Evolutionary conservation across 106 monocot species (phyloP), one percentile per base, ranked within the genome.

Genomic region (Platanthera guangdongensis): DNA sequence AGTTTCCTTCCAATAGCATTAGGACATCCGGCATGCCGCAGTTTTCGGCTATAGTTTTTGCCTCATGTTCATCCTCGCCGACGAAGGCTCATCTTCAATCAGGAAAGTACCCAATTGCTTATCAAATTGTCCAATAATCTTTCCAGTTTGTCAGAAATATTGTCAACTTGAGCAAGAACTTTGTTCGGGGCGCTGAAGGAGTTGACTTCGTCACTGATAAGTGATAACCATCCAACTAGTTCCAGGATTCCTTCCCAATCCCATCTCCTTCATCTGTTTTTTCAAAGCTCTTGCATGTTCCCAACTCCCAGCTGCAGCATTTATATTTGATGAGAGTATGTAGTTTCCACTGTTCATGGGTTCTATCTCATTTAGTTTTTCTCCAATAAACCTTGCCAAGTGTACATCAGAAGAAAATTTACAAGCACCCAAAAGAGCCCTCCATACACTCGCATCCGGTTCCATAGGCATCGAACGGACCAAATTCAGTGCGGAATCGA

Each of bases 341-440:
- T 86, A 88, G 6, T 83, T 83, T 6, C 87, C 85, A 9, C 82
- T 88, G 25, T 70, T 71, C 49, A 78, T 57, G 11, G 88, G 77
- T 68, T 91, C 86, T 8, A 88, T 28, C 14, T 74, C 59, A 51
- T 84, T 73, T 68, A 91, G 74, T 47, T 82, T 81, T 53, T 78
- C 64, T 15, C 71, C 82, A 4, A 72, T 86, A 71, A 81, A 16
- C 49, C 78, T 81, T 4, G 85, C 86, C 74, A 88, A 32, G 52
- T 78, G 80, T 1, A 88, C 55, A 73, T 88, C 80, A 50, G 51
- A 57, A 70, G 79, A 80, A 57, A 86, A 75, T 25, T 74, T 78
- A 71, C 86, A 91, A 8, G 86, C 84, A 10, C 82, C 79, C 80
- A 88, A 79, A 45, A 91, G 49, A 54, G 91, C 85, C 39, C 88